phyloP scores from a whole-genome alignment of 495 filamentous ascomycete genomes.

The Neurospora tetraspora region DNA sequence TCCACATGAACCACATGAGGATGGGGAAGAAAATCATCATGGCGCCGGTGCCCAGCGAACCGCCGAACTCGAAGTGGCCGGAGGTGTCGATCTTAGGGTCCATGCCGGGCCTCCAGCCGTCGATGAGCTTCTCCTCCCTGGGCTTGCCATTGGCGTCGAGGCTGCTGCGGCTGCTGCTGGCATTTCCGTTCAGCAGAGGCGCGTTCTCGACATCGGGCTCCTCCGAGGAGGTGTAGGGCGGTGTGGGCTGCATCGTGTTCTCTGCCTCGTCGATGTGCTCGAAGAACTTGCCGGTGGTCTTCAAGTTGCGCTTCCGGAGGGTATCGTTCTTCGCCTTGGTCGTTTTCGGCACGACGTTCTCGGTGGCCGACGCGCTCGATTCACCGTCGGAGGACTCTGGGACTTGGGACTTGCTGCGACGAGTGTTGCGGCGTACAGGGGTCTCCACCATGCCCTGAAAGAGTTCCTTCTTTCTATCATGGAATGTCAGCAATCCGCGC shows the following conservation, averaged over 20 bases:
- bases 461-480: conserved; percentile 37
- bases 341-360: conserved; percentile 10
- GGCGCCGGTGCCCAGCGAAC: conserved; percentile 58
- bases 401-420: conserved; percentile 34
- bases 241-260: conserved; percentile 10
- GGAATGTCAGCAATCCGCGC: not conserved
- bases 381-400: conserved; percentile 34
- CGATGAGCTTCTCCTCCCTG: conserved; percentile 39
- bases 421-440: conserved; percentile 24
- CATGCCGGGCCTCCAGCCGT: conserved; percentile 56
- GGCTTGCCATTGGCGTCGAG: conserved; percentile 15
- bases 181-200: conserved; percentile 10
- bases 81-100: conserved; percentile 75
- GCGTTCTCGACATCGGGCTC: conserved; percentile 21
- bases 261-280: conserved; percentile 35
- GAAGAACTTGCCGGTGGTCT: conserved; percentile 29
- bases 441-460: conserved; percentile 45
- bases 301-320: conserved; percentile 22
- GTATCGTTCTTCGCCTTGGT: not conserved
- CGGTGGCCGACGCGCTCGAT: conserved; percentile 26
- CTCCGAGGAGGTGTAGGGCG: conserved; percentile 14
- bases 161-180: conserved; percentile 14
- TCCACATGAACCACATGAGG: conserved; percentile 99
- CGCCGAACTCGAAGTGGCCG: conserved; percentile 82
- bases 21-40: conserved; percentile 91